Conservation (phyloP, 2,329 filamentous ascomycete species). For the Nigrospora oryzae region DNA sequence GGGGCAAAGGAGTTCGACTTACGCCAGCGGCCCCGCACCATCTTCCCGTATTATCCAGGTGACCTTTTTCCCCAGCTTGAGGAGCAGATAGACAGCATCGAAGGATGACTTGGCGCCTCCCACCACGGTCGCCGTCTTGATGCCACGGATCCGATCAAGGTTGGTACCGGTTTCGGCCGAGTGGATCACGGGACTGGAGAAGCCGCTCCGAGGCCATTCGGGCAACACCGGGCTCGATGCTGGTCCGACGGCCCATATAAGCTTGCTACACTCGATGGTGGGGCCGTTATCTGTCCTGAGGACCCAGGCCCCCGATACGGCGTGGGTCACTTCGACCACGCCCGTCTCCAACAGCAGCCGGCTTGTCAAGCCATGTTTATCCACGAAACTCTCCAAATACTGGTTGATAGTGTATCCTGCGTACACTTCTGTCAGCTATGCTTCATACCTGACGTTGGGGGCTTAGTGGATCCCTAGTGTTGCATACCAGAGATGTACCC, state of each 20-base stretch:
- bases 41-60: slow-evolving; percentile 16
- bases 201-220: neutral
- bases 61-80: slow-evolving; percentile 14
- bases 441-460: too few relatives aligned
- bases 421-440: too few relatives aligned
- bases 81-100: slow-evolving; percentile 15
- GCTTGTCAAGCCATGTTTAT: too few relatives aligned
- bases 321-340: too few relatives aligned
- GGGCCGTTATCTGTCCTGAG: too few relatives aligned
- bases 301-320: too few relatives aligned
- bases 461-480: too few relatives aligned
- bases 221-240: neutral
- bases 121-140: slow-evolving; percentile 11
- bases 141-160: slow-evolving; percentile 7
- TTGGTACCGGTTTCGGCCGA: slow-evolving; percentile 11
- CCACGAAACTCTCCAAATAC: too few relatives aligned
- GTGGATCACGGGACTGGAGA: slow-evolving; percentile 12
- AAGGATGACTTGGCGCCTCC: slow-evolving; percentile 18
- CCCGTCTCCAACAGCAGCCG: too few relatives aligned
- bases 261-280: neutral
- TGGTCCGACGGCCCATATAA: neutral
- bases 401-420: too few relatives aligned
- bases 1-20: neutral
- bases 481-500: too few relatives aligned
- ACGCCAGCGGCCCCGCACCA: slow-evolving; percentile 11